Base-by-base conservation (phyloP, 2,329 filamentous ascomycete species). In the Cylindrodendrum hubeiense region DNA sequence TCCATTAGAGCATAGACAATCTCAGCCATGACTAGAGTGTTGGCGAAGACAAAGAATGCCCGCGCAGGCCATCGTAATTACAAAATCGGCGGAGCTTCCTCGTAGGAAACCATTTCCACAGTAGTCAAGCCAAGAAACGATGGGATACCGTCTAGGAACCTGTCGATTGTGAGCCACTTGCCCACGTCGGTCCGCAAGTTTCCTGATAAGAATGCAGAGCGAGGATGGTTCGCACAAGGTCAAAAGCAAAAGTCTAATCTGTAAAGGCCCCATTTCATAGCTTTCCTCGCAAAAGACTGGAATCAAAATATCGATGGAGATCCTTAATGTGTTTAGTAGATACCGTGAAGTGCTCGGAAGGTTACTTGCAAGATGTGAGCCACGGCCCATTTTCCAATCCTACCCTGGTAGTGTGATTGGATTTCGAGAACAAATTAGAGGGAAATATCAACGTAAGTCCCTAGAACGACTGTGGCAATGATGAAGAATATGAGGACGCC, bases 391-490 rank as follows among this genome's bases (percentile, higher is more conserved):
- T 55, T 53, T 9, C 43, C 34, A 43, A 67, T 57, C 1, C 56
- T 37, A 3, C 59, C 37, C 12, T 61, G 21, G 2, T 26, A 22
- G 10, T 53, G 43, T 5, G 60, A 43, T 19, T 69, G 65, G 2
- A 50, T 41, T 41, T 69, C 47, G 19, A 69, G 39, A 4, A 67
- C 44, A 19, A 69, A 67, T 22, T 67, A 67, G 24, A 69, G 57
- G 22, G 67, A 69, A 21, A 69, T 66, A 46, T 67, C 65, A 28
- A 67, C 56, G 13, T 62, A 67, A 2, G 67, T 67, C 8, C 67
- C 65, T 4, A 66, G 49, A 21, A 64, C 34, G 2, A 69, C 65
- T 4, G 65, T 67, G 10, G 53, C 4, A 9, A 69, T 53, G 44
- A 67, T 67, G 60, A 61, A 56, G 26, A 12, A 28, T 28, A 55